Evolutionary conservation across 2,329 filamentous ascomycete genomes (phyloP), one percentile per base, ranked within the genome.

Genomic region (Colletotrichum chlorophyti): DNA sequence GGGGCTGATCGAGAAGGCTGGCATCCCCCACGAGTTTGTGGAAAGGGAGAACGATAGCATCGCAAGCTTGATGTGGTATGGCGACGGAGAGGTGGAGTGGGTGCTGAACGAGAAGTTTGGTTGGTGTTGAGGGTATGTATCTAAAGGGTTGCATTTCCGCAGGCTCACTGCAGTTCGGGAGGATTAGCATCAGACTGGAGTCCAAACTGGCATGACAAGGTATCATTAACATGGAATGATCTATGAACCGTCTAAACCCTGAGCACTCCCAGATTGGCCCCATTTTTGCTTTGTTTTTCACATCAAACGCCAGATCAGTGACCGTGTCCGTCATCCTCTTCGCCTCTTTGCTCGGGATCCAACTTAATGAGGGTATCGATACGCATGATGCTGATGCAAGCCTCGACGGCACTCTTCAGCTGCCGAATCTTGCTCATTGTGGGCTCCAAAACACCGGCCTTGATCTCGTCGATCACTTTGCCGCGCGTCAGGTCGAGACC

Each of bases 361-460:
- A 99, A 80, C 82, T 96, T 96, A 79, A 99, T 98, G 77, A 99
- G 83, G 65, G 95, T 98, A 80, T 99, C 95, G 73, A 99, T 99
- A 70, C 95, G 87, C 95, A 99, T 98, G 74, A 99, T 98, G 71
- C 93, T 91, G 76, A 99, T 96, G 76, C 95, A 98, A 53, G 95
- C 95, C 80, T 99, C 95, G 46, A 99, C 95, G 24, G 95, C 95
- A 77, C 91, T 96, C 89, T 99, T 99, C 71, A 99, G 82, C 82
- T 98, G 95, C 77, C 94, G 90, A 66, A 99, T 86, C 84, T 99
- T 99, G 85, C 94, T 97, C 82, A 99, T 93, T 77, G 91, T 96
- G 27, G 95, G 95, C 81, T 99, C 95, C 70, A 99, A 76, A 62
- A 99, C 93, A 71, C 95, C 95, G 11, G 91, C 88, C 84, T 98